Conservation (phyloP, 164 flowering plant species). For the Aristolochia californica region DNA sequence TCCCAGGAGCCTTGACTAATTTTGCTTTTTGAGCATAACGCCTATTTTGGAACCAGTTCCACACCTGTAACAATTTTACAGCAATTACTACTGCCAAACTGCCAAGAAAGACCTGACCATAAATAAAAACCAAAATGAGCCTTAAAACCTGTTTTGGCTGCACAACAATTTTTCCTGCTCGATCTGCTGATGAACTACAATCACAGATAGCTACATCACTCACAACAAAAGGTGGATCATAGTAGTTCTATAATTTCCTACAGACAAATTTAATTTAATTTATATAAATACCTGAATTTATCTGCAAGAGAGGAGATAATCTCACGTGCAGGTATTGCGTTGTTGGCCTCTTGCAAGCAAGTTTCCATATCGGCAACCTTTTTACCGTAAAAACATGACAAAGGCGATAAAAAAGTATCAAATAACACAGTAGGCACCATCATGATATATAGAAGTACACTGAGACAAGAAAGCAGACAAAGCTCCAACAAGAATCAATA, state of each 20-base stretch:
- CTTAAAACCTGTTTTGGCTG: slow-evolving; percentile 75
- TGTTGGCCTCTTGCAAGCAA: slow-evolving; percentile 55
- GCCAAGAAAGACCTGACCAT: not conserved
- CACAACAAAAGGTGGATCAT: not conserved
- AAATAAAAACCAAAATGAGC: not conserved
- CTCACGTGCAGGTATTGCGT: slow-evolving; percentile 62
- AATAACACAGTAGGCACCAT: not conserved
- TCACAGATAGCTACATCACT: slow-evolving; percentile 7
- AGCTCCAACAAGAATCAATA: no score
- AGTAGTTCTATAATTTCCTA: not conserved
- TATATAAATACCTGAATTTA: slow-evolving; percentile 57
- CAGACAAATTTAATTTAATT: not conserved
- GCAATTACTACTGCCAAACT: slow-evolving; percentile 1
- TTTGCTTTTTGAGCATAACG: slow-evolving; percentile 79
- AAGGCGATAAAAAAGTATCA: no score
- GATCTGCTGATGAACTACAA: slow-evolving; percentile 54
- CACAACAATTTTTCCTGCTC: slow-evolving; percentile 69
- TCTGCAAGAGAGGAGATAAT: slow-evolving; percentile 64
- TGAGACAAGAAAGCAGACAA: not conserved
- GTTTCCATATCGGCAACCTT: slow-evolving; percentile 81
- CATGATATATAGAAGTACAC: not conserved
- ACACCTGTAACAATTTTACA: slow-evolving; percentile 37
- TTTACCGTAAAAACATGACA: not conserved
- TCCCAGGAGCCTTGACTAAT: slow-evolving; percentile 49
- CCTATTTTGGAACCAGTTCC: slow-evolving; percentile 98